phyloP scores from a whole-genome alignment of 2,329 filamentous ascomycete species.

The Aspergillus sp. region DNA sequence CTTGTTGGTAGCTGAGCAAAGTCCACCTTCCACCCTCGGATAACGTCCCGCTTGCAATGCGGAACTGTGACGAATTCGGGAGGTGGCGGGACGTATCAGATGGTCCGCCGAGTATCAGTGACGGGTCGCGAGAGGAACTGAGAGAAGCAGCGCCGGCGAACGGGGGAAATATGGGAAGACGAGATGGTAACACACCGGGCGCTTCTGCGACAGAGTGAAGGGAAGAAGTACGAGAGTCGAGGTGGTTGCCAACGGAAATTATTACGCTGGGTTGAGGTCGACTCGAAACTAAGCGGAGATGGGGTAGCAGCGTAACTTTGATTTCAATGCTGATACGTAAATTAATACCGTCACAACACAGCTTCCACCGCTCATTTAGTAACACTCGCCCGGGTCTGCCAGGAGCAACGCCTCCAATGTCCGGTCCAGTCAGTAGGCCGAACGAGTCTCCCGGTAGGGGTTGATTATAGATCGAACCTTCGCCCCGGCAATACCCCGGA shows the following conservation, averaged over 20 bases:
- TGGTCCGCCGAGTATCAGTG: conserved; percentile 8
- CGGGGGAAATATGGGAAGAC: background rate
- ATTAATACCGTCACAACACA: background rate
- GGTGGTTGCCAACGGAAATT: conserved; percentile 13
- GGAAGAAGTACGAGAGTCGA: background rate
- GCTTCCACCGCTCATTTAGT: background rate
- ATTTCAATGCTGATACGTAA: background rate
- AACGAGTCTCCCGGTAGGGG: too few relatives aligned
- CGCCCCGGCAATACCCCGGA: too few relatives aligned
- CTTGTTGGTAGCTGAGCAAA: conserved; percentile 33
- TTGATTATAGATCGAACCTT: too few relatives aligned
- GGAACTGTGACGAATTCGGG: conserved; percentile 31
- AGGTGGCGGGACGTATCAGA: conserved; percentile 28
- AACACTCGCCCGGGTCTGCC: too few relatives aligned
- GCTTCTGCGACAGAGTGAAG: conserved; percentile 1
- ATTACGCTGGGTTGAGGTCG: conserved; percentile 3
- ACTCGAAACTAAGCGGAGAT: conserved; percentile 1
- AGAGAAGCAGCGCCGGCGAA: background rate
- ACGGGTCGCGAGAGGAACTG: background rate
- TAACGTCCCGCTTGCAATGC: conserved; percentile 36
- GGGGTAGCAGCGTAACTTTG: conserved; percentile 9
- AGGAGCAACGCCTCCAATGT: background rate
- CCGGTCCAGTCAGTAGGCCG: background rate
- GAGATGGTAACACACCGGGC: background rate
- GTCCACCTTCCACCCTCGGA: conserved; percentile 37